Evolutionary conservation across 2,329 filamentous ascomycete genomes (phyloP).

Genomic region (Alternaria brassicicola): DNA sequence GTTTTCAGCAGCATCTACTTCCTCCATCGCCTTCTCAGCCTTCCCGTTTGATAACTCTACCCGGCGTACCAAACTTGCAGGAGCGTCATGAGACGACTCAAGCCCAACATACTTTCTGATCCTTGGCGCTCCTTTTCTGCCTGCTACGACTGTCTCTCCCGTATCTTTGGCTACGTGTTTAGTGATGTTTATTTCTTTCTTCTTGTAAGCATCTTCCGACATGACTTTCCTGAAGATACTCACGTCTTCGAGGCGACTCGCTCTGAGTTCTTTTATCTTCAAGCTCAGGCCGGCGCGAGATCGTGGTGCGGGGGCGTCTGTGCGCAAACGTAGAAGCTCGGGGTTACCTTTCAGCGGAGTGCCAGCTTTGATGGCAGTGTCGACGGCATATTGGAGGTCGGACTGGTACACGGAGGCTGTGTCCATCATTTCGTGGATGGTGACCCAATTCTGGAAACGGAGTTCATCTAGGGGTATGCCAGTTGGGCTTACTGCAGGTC

Average conservation of each 20-base stretch:
- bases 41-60: background rate
- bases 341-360: constrained; percentile 8
- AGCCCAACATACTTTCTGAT: constrained; percentile 16
- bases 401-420: constrained; percentile 40
- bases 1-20: background rate
- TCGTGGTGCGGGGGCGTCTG: background rate
- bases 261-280: constrained; percentile 14
- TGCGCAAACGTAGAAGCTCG: constrained; percentile 7
- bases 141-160: background rate
- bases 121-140: background rate
- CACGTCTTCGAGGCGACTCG: background rate
- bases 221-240: constrained; percentile 8
- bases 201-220: background rate
- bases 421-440: constrained; percentile 54
- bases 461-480: constrained; percentile 53
- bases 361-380: constrained; percentile 19
- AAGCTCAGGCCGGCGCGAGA: background rate
- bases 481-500: constrained; percentile 36
- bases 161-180: constrained; percentile 11
- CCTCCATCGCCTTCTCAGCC: background rate
- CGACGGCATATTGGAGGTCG: constrained; percentile 2
- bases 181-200: background rate
- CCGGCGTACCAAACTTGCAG: background rate
- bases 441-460: constrained; percentile 58
- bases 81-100: constrained; percentile 3